Conservation (phyloP, 805 yeast genomes). For the Myxozyma melibiosi region DNA sequence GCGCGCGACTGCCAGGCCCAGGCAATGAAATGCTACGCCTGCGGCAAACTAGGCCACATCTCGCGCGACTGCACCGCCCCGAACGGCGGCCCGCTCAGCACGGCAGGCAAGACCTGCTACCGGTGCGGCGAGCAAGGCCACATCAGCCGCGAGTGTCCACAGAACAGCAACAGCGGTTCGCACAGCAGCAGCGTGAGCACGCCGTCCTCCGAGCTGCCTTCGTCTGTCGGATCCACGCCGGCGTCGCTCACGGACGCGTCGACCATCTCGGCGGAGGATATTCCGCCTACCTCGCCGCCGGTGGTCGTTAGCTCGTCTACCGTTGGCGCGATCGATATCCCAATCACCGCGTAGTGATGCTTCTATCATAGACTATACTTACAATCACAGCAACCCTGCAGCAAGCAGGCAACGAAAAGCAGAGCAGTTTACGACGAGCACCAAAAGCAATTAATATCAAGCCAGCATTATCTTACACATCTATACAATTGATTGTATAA, state of each 20-base stretch:
- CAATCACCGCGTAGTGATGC: not conserved
- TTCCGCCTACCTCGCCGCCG: slow-evolving; percentile 26
- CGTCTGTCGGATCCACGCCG: slow-evolving; percentile 21
- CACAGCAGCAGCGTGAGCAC: too few species aligned
- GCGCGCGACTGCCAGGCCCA: slow-evolving; percentile 84
- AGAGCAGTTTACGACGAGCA: not conserved
- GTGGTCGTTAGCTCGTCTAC: slow-evolving; percentile 22
- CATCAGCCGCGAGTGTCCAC: slow-evolving; percentile 45
- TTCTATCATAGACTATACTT: too few species aligned
- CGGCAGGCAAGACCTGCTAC: slow-evolving; percentile 60
- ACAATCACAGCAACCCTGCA: not conserved
- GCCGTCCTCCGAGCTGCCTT: slow-evolving; percentile 17
- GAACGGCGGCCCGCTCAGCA: slow-evolving; percentile 36
- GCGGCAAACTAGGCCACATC: slow-evolving; percentile 86
- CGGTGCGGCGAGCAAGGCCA: slow-evolving; percentile 76
- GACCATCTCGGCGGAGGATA: slow-evolving; percentile 25
- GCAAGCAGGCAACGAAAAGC: not conserved
- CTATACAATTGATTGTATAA: too few species aligned
- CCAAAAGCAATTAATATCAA: too few species aligned
- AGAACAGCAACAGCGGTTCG: slow-evolving; percentile 11
- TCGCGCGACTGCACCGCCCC: slow-evolving; percentile 37
- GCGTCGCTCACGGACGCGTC: slow-evolving; percentile 31
- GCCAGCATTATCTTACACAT: too few species aligned
- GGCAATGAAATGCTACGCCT: slow-evolving; percentile 78
- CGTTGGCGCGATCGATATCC: slow-evolving; percentile 12